Evolutionary conservation across 805 yeast species (phyloP), one percentile per base, ranked within the genome.

Genomic region (Metschnikowia continentalis): DNA sequence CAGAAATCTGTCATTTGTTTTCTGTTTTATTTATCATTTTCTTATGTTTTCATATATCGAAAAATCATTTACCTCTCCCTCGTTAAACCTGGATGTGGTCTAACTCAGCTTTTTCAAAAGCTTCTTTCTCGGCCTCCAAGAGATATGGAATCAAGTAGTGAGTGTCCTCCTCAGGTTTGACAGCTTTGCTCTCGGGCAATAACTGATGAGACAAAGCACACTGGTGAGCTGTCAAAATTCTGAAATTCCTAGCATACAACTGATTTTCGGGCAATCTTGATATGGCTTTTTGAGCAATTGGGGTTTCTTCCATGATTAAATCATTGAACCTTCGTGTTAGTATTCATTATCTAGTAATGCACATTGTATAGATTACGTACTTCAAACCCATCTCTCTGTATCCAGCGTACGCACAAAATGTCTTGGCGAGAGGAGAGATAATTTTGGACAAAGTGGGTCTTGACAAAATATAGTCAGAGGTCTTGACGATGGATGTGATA

Each of bases 331-430:
- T 78, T 38, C 10, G 17, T 37, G 65, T 66, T 59, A 59, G 63
- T 60, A 53, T 52, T 14, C 5, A 13, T 20, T 15, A 10, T n/a
- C 33, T 42, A 5, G n/a, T 10, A 35, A 22, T 13, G n/a, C 26
- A 11, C 14, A 11, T 15, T 19, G 23, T 17, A 15, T 23, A 35
- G 35, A 44, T 5, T 56, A 67, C 69, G 43, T 62, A 72, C 77
- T 75, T 89, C 64, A 94, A 81, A 49, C 99, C 99, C 76, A 94
- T 72, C 71, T 90, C 82, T 79, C 98, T 88, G 88, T 94, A 94
- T 53, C 98, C 98, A 51, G 96, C 79, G 58, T 80, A 78, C 59
- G 83, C 76, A 60, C 80, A 75, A 74, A 86, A 91, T 61, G 81
- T 75, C 65, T 84, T 81, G 43, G 97, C 87, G 37, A 85, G 78